Conservation (phyloP, 2,329 filamentous ascomycete species). For the Botrytis paeoniae region DNA sequence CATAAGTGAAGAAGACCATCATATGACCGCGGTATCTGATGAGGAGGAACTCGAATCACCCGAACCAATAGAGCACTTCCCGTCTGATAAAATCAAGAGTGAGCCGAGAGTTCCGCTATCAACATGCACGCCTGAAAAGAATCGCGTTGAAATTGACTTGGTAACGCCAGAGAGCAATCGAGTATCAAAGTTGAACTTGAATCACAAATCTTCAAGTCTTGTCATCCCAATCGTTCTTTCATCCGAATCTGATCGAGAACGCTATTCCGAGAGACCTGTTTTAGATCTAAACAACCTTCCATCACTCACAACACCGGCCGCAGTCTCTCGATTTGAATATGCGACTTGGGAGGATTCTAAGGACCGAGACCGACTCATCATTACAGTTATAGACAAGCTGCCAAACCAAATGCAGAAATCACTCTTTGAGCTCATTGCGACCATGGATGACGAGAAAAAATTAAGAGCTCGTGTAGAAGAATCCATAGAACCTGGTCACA, state of each 20-base stretch:
- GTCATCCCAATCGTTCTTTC: conserved; percentile 23
- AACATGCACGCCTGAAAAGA: not conserved
- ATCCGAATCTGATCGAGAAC: conserved; percentile 23
- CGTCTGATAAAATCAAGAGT: not conserved
- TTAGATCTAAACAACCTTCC: conserved; percentile 25
- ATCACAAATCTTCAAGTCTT: not conserved
- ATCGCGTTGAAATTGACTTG: not conserved
- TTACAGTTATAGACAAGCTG: conserved; percentile 37
- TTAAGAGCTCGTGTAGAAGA: conserved; percentile 14
- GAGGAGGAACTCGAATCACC: not conserved
- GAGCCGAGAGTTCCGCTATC: not conserved
- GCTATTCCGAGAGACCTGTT: not conserved
- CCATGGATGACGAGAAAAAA: conserved; percentile 14
- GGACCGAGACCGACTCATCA: conserved; percentile 42
- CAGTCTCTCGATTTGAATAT: conserved; percentile 29
- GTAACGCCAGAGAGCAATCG: conserved; percentile 1
- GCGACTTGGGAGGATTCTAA: conserved; percentile 25
- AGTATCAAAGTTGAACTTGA: not conserved
- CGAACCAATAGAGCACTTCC: not conserved
- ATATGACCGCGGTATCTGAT: not conserved
- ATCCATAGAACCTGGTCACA: not conserved
- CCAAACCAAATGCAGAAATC: not conserved
- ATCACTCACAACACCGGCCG: conserved; percentile 26
- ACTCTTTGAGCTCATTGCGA: conserved; percentile 15
- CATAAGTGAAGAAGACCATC: not conserved